Evolutionary conservation across 768 basidiomycete genomes (phyloP).

Genomic region (Brasilioporus rufonigricans): DNA sequence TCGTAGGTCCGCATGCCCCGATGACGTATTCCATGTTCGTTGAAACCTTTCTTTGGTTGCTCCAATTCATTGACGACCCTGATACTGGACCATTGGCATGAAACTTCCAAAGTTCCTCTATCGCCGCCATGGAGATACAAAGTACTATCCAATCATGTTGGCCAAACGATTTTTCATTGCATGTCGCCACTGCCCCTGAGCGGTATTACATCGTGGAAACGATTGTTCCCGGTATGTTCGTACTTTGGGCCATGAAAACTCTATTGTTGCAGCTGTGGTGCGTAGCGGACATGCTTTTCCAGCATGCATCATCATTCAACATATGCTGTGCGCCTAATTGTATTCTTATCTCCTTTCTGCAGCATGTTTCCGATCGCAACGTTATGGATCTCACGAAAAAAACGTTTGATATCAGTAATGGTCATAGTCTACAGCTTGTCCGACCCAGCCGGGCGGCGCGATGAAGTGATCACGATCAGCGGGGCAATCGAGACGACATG

Average conservation of each 20-base stretch:
- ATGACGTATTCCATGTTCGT: slow-evolving; percentile 13
- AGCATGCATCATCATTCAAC: slow-evolving; percentile 28
- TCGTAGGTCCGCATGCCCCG: slow-evolving; percentile 5
- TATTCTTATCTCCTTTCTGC: slow-evolving; percentile 26
- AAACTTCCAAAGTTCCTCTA: slow-evolving; percentile 21
- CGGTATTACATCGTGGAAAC: slow-evolving; percentile 25
- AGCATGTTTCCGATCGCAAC: slow-evolving; percentile 12
- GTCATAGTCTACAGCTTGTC: slow-evolving; percentile 2
- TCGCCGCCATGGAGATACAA: slow-evolving; percentile 26
- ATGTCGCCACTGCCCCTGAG: slow-evolving; percentile 26
- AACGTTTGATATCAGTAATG: slow-evolving; percentile 15
- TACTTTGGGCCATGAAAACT: slow-evolving; percentile 6
- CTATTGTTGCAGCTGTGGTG: slow-evolving; percentile 21
- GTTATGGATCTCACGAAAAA: slow-evolving; percentile 12
- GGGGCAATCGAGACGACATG: slow-evolving; percentile 6
- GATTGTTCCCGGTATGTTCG: slow-evolving; percentile 6
- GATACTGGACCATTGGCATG: slow-evolving; percentile 3
- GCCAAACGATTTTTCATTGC: slow-evolving; percentile 13
- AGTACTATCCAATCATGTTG: slow-evolving; percentile 1
- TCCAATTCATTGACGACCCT: slow-evolving; percentile 24
- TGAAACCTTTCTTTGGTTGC: slow-evolving; percentile 10
- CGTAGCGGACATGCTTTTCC: slow-evolving; percentile 22
- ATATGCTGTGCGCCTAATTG: slow-evolving; percentile 20
- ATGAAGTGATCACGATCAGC: slow-evolving; percentile 18
- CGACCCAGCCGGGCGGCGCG: slow-evolving; percentile 13